phyloP scores from a whole-genome alignment of 2,329 filamentous ascomycete genomes.

The Pseudogymnoascus sp. region DNA sequence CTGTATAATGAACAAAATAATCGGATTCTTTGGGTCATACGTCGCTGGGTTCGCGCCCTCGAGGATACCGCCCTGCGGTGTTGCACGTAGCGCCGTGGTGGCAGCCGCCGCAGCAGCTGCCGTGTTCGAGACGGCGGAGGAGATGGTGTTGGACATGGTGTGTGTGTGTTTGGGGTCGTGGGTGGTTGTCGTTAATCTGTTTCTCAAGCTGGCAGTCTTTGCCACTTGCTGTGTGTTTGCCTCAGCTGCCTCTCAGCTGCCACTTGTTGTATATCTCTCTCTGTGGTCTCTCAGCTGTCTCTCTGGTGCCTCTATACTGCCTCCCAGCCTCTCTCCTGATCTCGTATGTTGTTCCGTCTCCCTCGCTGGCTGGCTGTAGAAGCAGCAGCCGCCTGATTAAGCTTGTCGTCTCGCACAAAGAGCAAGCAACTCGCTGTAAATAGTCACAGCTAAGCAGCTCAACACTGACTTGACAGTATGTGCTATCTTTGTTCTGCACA shows the following conservation, averaged over 20 bases:
- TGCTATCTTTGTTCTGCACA: not conserved
- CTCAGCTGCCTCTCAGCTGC: not conserved
- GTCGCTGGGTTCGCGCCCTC: conserved; percentile 56
- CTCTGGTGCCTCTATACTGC: not conserved
- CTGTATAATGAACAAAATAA: conserved; percentile 65
- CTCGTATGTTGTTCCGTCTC: not conserved
- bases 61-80: conserved; percentile 55
- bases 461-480: not conserved
- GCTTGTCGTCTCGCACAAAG: not conserved
- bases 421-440: not conserved
- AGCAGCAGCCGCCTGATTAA: not conserved
- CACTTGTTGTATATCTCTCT: not conserved
- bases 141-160: conserved; percentile 5
- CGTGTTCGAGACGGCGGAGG: conserved; percentile 10
- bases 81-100: not conserved
- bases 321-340: not conserved
- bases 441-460: not conserved
- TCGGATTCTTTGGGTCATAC: conserved; percentile 58
- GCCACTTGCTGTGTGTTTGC: not conserved
- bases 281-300: not conserved
- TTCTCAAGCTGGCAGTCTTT: not conserved
- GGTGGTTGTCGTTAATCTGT: not conserved
- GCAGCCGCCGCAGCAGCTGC: conserved; percentile 1
- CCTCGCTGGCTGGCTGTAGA: not conserved
- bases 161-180: not conserved